phyloP scores from a whole-genome alignment of 139 green algal genomes.

The Monoraphidium neglectum region DNA sequence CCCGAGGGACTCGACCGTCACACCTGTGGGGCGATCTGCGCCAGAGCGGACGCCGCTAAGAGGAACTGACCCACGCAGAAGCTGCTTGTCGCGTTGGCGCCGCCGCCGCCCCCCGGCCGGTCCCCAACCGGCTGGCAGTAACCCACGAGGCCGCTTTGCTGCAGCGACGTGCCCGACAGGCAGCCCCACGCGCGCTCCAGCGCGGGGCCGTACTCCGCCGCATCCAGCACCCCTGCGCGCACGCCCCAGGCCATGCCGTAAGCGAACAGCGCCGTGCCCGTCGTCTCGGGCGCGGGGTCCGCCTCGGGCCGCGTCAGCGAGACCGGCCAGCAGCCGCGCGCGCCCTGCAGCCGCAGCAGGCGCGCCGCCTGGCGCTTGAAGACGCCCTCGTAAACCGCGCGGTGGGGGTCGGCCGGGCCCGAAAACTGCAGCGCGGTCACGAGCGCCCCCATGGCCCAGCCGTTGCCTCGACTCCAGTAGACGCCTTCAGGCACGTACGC shows the following conservation, averaged over 20 bases:
- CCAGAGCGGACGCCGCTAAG: constrained; percentile 4
- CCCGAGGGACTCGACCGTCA: too few relatives aligned
- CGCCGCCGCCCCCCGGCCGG: background rate
- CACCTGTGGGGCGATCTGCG: constrained; percentile 6
- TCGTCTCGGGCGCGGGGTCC: constrained; percentile 4
- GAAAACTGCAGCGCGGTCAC: background rate
- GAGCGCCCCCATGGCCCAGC: background rate
- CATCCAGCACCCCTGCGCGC: background rate
- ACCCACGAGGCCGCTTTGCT: background rate
- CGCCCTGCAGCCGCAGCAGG: constrained; percentile 5
- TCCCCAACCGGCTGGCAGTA: constrained; percentile 15
- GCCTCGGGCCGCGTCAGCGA: background rate
- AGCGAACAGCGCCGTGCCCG: constrained; percentile 9
- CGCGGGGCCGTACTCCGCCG: background rate
- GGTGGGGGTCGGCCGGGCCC: background rate
- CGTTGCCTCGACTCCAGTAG: constrained; percentile 7
- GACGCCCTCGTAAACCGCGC: background rate
- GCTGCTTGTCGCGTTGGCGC: background rate
- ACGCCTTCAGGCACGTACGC: background rate
- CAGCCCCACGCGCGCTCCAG: constrained; percentile 13
- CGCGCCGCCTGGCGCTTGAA: background rate
- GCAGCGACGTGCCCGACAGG: constrained; percentile 9
- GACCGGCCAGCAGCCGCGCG: constrained; percentile 13
- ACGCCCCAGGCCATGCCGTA: constrained; percentile 19
- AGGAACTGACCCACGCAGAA: constrained; percentile 26